Percentiles rank a stretch among this genome's conserved stretches.
Evolutionary conservation across 768 basidiomycete species (phyloP).

Genomic region (Steccherinum ochraceum): DNA sequence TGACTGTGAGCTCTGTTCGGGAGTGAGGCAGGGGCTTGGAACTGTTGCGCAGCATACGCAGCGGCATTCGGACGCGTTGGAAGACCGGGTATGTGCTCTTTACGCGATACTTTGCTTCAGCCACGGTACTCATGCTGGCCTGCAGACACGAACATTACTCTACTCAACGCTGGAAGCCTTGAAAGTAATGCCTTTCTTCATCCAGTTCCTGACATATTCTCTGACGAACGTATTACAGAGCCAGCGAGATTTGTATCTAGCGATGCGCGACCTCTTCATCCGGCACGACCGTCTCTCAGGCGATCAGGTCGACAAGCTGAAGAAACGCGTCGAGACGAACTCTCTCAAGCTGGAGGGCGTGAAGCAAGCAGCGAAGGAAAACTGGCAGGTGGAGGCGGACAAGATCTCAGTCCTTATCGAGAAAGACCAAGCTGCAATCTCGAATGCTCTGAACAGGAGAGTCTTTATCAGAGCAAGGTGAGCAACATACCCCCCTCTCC

Average conservation of each 20-base stretch:
- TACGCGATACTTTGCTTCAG: background rate
- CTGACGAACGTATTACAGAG: conserved; percentile 31
- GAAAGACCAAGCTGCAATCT: conserved; percentile 80
- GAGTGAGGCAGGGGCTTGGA: conserved; percentile 66
- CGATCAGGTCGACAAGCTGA: conserved; percentile 83
- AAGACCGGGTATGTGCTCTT: conserved; percentile 57
- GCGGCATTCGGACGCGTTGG: conserved; percentile 67
- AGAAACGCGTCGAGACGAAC: conserved; percentile 76
- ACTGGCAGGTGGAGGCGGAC: conserved; percentile 85
- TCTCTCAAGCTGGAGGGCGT: conserved; percentile 73
- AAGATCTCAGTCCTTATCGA: conserved; percentile 66
- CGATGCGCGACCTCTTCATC: conserved; percentile 80
- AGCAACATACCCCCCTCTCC: conserved; percentile 17
- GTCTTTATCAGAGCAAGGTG: conserved; percentile 87
- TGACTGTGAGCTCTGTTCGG: conserved; percentile 73
- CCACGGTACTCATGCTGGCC: conserved; percentile 5
- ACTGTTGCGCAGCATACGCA: conserved; percentile 64
- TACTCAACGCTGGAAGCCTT: conserved; percentile 70
- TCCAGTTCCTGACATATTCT: background rate
- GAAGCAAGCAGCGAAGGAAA: conserved; percentile 64
- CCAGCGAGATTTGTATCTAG: conserved; percentile 82
- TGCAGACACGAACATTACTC: conserved; percentile 55
- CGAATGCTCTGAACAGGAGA: conserved; percentile 65
- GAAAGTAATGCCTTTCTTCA: conserved; percentile 44
- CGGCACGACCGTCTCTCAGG: conserved; percentile 85